Evolutionary conservation across 495 filamentous ascomycete genomes (phyloP), one percentile per base, ranked within the genome.

Genomic region (Penicillium psychrofluorescens): DNA sequence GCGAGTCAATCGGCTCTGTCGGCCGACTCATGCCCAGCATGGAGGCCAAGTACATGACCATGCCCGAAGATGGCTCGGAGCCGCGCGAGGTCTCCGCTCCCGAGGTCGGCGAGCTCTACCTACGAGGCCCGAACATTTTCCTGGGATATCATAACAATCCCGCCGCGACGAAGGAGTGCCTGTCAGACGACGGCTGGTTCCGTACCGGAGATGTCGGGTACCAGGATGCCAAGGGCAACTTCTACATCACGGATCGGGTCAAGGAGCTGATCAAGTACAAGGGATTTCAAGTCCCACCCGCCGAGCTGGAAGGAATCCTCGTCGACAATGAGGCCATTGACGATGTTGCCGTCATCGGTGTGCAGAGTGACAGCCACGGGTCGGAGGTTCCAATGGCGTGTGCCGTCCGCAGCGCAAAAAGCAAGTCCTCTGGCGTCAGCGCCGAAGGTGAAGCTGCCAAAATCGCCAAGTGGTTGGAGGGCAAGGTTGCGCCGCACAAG

Each of bases 241-340:
- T 85, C 56, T 82, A 66, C 64, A 83, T 90, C 56, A 89, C 86
- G 1, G 88, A 91, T 53, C 82, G 88, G n/a, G 74, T 88, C 14
- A 95, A 95, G 72, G 88, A 95, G 62, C 66, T 95, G 36, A 92
- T 95, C 66, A 94, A 94, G 66, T 92, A 92, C 61, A 78, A 80
- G 57, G 89, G 88, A 10, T 90, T 91, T 69, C 89, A 92, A 56
- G 88, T 95, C 4, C 75, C 89, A 1, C 89, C 89, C 1, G 88
- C 90, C 4, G 90, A 96, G 60, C 72, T 95, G 6, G 90, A 95
- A 51, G 86, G 83, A n/a, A 50, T 88, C 10, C 67, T 96, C 10
- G 59, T 85, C 1, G 72, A 77, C 11, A 87, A 91, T 59, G 67
- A 73, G 16, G 74, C 81, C n/a, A 71, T 97, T 30, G 76, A 81